These are phyloP conservation scores for Amborella trichopoda DNA, from an alignment of 164 flowering plant species.

Conservation along the genomic window DNA sequence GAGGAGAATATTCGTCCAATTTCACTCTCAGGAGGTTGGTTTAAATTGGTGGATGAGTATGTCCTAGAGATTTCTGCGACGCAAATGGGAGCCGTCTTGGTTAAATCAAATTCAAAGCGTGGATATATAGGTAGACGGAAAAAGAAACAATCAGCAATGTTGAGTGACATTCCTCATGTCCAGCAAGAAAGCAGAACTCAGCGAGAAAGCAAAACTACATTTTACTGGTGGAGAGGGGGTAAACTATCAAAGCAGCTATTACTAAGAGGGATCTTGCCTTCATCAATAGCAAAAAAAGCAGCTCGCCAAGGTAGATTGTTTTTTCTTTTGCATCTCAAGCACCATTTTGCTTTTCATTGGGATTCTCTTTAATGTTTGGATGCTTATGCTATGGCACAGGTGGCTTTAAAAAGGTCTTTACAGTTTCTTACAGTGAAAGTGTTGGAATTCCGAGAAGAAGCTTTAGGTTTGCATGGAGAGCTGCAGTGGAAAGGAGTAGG, in stretches of 20 bases:
- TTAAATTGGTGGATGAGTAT: slow-evolving; percentile 64
- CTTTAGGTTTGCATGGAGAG: slow-evolving; percentile 71
- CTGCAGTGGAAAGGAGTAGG: slow-evolving; percentile 75
- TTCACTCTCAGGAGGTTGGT: slow-evolving; percentile 77
- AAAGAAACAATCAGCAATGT: slow-evolving; percentile 48
- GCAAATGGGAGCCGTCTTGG: slow-evolving; percentile 22
- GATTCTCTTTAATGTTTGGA: background rate
- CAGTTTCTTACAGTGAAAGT: slow-evolving; percentile 56
- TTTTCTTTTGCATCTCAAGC: background rate
- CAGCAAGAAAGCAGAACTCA: too few species aligned
- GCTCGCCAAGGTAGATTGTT: slow-evolving; percentile 61
- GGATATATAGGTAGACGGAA: slow-evolving; percentile 41
- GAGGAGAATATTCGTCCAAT: slow-evolving; percentile 56
- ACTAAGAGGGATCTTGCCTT: slow-evolving; percentile 60
- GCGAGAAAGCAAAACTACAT: too few species aligned
- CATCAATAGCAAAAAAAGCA: slow-evolving; percentile 35
- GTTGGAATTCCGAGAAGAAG: slow-evolving; percentile 71
- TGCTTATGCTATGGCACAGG: slow-evolving; percentile 27
- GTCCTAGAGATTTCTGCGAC: slow-evolving; percentile 28
- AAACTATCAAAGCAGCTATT: slow-evolving; percentile 44
- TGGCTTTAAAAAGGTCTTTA: slow-evolving; percentile 56
- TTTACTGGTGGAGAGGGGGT: slow-evolving; percentile 84
- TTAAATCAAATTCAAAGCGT: slow-evolving; percentile 46
- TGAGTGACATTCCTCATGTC: too few species aligned
- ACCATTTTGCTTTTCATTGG: background rate